phyloP scores from a whole-genome alignment of 495 filamentous ascomycete genomes.

The Neurospora sp. region DNA sequence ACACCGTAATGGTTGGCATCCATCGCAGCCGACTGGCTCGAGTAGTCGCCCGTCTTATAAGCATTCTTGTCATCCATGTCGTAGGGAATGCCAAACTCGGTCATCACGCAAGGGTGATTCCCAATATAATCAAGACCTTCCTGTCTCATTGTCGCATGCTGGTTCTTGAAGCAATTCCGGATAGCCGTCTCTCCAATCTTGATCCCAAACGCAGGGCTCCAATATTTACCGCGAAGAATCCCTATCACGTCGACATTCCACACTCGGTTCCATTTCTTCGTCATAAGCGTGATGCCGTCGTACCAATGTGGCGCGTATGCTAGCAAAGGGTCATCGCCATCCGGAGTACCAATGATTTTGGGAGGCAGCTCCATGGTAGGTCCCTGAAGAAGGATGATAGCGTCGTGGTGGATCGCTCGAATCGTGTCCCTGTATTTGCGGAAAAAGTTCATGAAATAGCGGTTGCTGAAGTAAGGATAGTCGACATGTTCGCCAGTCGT shows the following conservation, averaged over 20 bases:
- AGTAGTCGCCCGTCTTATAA: constrained; percentile 94
- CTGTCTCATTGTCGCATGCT: constrained; percentile 75
- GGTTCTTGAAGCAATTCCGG: constrained; percentile 84
- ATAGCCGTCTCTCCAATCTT: constrained; percentile 93
- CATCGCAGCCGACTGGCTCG: constrained; percentile 86
- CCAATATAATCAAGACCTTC: constrained; percentile 91
- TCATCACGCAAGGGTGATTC: constrained; percentile 79
- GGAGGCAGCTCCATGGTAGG: constrained; percentile 89
- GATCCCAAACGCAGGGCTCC: constrained; percentile 78
- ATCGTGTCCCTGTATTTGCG: constrained; percentile 65
- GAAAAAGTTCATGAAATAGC: constrained; percentile 81
- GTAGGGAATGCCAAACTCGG: constrained; percentile 95
- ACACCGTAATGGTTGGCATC: constrained; percentile 94
- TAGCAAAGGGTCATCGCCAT: constrained; percentile 75
- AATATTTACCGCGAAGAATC: constrained; percentile 78
- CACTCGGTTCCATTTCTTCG: constrained; percentile 93
- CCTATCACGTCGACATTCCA: constrained; percentile 98
- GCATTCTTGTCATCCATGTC: constrained; percentile 97
- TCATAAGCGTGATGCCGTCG: constrained; percentile 92
- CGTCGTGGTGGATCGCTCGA: constrained; percentile 60
- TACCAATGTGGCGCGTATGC: constrained; percentile 94
- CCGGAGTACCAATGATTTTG: constrained; percentile 70
- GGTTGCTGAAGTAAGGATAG: constrained; percentile 78
- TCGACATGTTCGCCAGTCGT: constrained; percentile 58
- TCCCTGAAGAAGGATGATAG: constrained; percentile 86